Percentiles rank a stretch among this genome's conserved stretches.
These are phyloP conservation scores for Ramaria rubella DNA, from an alignment of 768 basidiomycete species.

Conservation along the genomic window DNA sequence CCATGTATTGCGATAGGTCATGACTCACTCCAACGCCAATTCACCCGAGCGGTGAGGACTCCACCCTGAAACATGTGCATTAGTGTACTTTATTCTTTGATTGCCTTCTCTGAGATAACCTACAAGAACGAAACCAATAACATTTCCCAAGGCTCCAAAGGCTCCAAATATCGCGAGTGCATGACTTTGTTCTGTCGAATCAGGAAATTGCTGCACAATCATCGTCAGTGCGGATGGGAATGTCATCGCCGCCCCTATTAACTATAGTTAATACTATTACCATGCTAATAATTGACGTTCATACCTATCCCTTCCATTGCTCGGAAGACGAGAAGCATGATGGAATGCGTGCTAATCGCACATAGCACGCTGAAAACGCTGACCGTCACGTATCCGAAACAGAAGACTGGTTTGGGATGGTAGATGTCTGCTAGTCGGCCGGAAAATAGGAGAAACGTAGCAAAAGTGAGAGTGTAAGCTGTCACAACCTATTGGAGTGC, in stretches of 20 bases:
- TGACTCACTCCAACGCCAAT: constrained; percentile 9
- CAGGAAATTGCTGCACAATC: constrained; percentile 44
- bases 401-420: constrained; percentile 27
- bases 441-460: constrained; percentile 33
- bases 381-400: constrained; percentile 21
- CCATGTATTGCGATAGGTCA: neutral
- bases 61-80: constrained; percentile 4
- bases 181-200: constrained; percentile 38
- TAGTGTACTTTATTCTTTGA: too few relatives aligned
- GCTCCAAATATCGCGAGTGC: constrained; percentile 44
- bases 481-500: constrained; percentile 32
- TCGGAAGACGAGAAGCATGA: constrained; percentile 27
- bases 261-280: neutral
- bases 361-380: constrained; percentile 26
- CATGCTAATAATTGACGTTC: neutral
- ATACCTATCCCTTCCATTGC: constrained; percentile 25
- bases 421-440: constrained; percentile 36
- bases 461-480: constrained; percentile 38
- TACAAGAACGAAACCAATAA: constrained; percentile 18
- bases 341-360: constrained; percentile 27
- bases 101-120: neutral
- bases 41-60: constrained; percentile 3
- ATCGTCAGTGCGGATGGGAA: constrained; percentile 46
- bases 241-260: constrained; percentile 40
- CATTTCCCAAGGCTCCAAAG: constrained; percentile 40